phyloP scores from a whole-genome alignment of 306 rosid species.

The Prunus padus region DNA sequence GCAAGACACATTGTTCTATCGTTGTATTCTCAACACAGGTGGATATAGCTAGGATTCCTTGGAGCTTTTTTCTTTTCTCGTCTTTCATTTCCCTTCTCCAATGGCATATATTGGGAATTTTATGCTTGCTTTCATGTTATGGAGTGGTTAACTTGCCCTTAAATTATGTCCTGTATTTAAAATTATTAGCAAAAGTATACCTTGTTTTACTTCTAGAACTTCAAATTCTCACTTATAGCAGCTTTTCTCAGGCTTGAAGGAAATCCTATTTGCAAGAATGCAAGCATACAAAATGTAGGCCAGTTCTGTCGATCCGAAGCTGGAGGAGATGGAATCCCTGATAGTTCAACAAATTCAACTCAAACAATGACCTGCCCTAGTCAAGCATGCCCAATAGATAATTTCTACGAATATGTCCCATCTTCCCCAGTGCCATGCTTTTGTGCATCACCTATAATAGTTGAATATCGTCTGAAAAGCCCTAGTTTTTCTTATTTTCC shows the following conservation, averaged over 20 bases:
- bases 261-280: constrained; percentile 71
- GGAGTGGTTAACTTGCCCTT: no score
- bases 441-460: constrained; percentile 75
- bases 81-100: no score
- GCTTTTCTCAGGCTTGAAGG: constrained; percentile 63
- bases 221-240: constrained; percentile 15
- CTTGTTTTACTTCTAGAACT: constrained; percentile 9
- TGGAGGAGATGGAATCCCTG: constrained; percentile 19
- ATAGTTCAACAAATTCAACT: constrained; percentile 27
- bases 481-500: constrained; percentile 83
- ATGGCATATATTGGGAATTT: no score
- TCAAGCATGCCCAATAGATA: constrained; percentile 58
- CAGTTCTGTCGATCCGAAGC: constrained; percentile 52
- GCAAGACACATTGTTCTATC: no score
- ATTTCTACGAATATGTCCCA: constrained; percentile 58
- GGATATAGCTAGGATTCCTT: no score
- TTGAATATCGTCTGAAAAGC: constrained; percentile 86
- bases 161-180: neutral
- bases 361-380: constrained; percentile 23
- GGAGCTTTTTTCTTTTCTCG: neutral
- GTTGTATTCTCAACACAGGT: no score
- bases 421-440: constrained; percentile 51
- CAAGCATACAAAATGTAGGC: constrained; percentile 34
- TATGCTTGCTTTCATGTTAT: no score
- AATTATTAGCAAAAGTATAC: constrained; percentile 10